A percentile compares a stretch with the other conserved stretches of the same genome.
Conservation (phyloP, 208 protist species). For the Leishmania mexicana region DNA sequence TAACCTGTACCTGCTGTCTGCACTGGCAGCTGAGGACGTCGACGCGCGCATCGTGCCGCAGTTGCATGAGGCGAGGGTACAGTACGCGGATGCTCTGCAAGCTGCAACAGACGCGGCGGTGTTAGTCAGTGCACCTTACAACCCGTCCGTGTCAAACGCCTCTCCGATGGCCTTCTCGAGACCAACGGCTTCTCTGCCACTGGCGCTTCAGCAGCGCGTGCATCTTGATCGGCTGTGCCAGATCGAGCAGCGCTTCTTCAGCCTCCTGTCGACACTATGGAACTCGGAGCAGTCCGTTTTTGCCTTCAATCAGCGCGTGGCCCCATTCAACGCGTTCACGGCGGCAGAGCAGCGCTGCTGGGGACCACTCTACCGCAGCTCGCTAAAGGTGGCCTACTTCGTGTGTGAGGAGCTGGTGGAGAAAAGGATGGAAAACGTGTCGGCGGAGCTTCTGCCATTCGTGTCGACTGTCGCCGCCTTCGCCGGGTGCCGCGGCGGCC, state of each 20-base stretch:
- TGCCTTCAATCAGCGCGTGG: constrained; percentile 61
- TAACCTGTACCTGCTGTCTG: constrained; percentile 64
- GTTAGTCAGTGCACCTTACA: neutral
- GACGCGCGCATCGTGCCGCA: constrained; percentile 40
- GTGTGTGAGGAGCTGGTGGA: constrained; percentile 62
- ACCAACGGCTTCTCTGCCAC: constrained; percentile 7
- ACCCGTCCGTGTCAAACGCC: neutral
- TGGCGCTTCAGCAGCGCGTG: constrained; percentile 31
- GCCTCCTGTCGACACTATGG: constrained; percentile 29
- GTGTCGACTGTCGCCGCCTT: constrained; percentile 68
- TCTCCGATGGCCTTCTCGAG: neutral
- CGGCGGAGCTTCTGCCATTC: constrained; percentile 54
- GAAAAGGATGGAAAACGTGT: constrained; percentile 53
- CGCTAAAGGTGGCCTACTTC: constrained; percentile 63
- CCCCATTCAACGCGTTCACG: constrained; percentile 54
- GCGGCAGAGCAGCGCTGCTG: constrained; percentile 48
- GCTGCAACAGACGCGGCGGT: constrained; percentile 6
- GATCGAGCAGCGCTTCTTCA: constrained; percentile 19
- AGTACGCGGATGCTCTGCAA: constrained; percentile 36
- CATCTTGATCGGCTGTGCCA: constrained; percentile 10
- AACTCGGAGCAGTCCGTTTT: constrained; percentile 46
- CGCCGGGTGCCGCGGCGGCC: constrained; percentile 66
- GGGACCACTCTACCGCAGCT: constrained; percentile 69
- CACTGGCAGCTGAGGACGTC: constrained; percentile 59
- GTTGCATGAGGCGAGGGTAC: constrained; percentile 27